Conservation (phyloP, 179 eudicot species). For the Nepenthes alata region DNA sequence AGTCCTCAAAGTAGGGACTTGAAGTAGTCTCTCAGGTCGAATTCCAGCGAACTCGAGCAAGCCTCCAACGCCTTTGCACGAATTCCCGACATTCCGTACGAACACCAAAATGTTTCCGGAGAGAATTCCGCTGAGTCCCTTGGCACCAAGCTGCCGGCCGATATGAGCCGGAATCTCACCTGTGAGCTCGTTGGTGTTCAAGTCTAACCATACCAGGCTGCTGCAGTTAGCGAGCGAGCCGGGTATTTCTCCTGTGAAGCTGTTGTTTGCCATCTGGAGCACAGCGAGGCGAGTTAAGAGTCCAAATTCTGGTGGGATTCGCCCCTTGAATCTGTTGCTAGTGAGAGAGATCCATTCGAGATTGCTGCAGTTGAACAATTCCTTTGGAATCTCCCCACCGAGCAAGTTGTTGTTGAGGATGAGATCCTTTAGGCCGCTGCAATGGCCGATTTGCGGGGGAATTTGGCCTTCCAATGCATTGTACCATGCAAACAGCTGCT, state of each 20-base stretch:
- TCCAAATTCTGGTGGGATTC: conserved; percentile 62
- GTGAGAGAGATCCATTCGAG: conserved; percentile 89
- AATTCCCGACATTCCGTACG: conserved; percentile 80
- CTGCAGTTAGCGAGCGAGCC: conserved; percentile 47
- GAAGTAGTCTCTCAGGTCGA: conserved; percentile 70
- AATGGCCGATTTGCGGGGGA: conserved; percentile 65
- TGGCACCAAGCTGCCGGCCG: conserved; percentile 69
- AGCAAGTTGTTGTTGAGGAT: conserved; percentile 72
- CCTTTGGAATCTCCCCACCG: conserved; percentile 59
- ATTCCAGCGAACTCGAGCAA: conserved; percentile 91
- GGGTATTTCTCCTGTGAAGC: conserved; percentile 66
- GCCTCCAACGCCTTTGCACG: conserved; percentile 96
- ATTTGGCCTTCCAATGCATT: conserved; percentile 71
- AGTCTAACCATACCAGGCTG: conserved; percentile 87
- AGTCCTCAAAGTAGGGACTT: conserved; percentile 63
- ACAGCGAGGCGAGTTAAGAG: conserved; percentile 60
- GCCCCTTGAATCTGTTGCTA: conserved; percentile 57
- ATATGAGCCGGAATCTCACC: conserved; percentile 84
- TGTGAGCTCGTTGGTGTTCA: conserved; percentile 64
- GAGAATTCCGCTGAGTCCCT: conserved; percentile 63
- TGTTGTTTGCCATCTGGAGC: conserved; percentile 70
- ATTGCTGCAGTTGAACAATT: conserved; percentile 47
- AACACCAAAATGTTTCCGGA: conserved; percentile 78
- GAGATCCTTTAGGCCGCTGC: conserved; percentile 66
- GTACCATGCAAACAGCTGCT: conserved; percentile 87